Conservation (phyloP, 1,284 basidiomycete species). For the Leccinum fuscescens region DNA sequence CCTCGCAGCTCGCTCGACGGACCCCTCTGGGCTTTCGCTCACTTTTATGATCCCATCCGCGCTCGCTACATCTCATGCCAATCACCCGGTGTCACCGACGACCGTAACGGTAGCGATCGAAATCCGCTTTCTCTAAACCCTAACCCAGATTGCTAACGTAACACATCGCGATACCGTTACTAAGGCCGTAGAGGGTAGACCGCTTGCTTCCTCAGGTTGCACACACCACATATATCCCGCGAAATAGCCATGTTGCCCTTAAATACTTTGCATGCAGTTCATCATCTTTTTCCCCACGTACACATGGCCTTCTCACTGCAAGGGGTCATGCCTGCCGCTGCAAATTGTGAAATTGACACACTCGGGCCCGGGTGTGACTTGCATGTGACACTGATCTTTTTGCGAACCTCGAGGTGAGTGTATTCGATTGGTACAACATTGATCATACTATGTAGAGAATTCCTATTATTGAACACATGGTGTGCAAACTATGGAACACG, state of each 20-base stretch:
- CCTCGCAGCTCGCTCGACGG: too few species aligned
- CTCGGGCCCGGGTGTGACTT: background rate
- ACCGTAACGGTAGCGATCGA: background rate
- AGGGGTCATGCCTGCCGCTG: background rate
- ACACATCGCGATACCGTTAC: too few species aligned
- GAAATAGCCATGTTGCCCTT: background rate
- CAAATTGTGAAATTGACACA: background rate
- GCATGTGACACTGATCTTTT: background rate
- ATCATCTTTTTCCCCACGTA: background rate
- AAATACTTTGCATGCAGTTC: background rate
- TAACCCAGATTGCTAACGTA: background rate
- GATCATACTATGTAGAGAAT: background rate
- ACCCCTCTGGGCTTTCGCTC: too few species aligned
- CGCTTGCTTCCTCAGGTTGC: background rate
- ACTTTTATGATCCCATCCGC: background rate
- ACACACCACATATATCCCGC: too few species aligned
- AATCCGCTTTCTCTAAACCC: too few species aligned
- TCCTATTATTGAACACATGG: background rate
- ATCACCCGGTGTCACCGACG: too few species aligned
- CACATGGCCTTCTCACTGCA: background rate
- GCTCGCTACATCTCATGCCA: background rate
- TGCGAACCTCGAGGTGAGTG: background rate
- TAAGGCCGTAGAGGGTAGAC: too few species aligned
- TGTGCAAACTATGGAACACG: background rate
- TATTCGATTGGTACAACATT: background rate